Evolutionary conservation across 495 filamentous ascomycete genomes (phyloP), one percentile per base, ranked within the genome.

Genomic region (Annulohypoxylon nitens): DNA sequence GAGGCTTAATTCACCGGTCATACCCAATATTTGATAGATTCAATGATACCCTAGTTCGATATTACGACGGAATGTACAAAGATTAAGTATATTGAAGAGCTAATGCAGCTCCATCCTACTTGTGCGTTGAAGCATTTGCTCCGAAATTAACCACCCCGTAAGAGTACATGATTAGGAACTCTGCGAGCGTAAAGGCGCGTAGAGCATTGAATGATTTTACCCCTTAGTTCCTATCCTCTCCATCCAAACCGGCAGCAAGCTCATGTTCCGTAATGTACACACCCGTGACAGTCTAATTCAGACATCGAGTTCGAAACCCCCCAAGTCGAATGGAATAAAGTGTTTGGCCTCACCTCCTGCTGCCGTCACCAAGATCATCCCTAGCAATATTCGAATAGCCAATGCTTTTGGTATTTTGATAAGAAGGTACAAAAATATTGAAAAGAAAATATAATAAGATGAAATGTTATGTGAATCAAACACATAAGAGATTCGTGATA

Each of bases 91-190:
- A 47, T 57, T 61, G 39, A 23, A 39, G 61, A 66, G 61, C 57
- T 61, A 63, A 53, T 1, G 20, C 8, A n/a, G 58, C 39, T 67
- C 50, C 41, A 64, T 51, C 55, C 51, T 30, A 59, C 37, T 41
- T 57, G 41, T 61, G 57, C 43, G 62, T 43, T 41, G 57, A 66
- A 63, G 57, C 65, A 37, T 53, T 20, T 25, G 62, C 62, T 64
- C 57, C 62, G 33, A 63, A 41, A 62, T 63, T 64, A 60, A 53
- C 63, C 69, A 68, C 63, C 65, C 61, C 50, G 25, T 74, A 70
- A 74, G 67, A 70, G 63, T 74, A 75, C 73, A 75, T 68, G 62
- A 75, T 75, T 75, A 74, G 58, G 58, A 53, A 70, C 67, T 47
- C 59, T 63, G 62, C 67, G 59, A 64, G 67, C 71, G 41, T 65